Percentiles rank a stretch among this genome's conserved stretches.
Conservation (phyloP, 106 monocot species). For the Acorus calamus region DNA sequence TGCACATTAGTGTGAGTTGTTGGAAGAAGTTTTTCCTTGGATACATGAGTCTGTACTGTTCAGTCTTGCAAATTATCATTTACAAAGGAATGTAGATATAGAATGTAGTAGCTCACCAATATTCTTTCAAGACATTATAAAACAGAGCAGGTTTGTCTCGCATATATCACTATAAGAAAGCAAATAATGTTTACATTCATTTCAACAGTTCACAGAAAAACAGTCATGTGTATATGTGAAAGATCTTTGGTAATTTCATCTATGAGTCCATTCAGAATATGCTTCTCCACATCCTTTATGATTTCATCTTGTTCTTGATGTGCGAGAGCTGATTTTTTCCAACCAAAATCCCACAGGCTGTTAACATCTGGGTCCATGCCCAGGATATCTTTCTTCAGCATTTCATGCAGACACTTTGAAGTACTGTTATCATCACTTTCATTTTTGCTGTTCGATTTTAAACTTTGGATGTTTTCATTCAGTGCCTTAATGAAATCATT, state of each 20-base stretch:
- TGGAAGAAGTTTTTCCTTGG: no score
- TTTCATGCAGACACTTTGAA: conserved; percentile 24
- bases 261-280: conserved; percentile 43
- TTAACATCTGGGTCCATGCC: conserved; percentile 40
- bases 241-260: conserved; percentile 42
- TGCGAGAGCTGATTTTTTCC: conserved; percentile 27
- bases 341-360: conserved; percentile 64
- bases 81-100: no score
- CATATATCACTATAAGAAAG: no score
- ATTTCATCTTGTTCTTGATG: conserved; percentile 31
- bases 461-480: conserved; percentile 34
- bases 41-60: no score
- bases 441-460: conserved; percentile 13
- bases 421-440: conserved; percentile 11
- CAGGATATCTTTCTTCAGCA: conserved; percentile 40
- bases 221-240: conserved; percentile 9
- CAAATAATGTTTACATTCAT: no score
- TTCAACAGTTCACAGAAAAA: background rate
- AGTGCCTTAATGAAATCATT: conserved; percentile 42
- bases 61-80: no score
- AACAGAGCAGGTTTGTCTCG: no score
- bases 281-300: conserved; percentile 44
- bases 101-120: no score
- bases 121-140: no score
- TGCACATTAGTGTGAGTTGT: no score